A percentile compares a stretch with the other conserved stretches of the same genome.
phyloP scores from a whole-genome alignment of 768 basidiomycete genomes.

The Hericium rajendrae region DNA sequence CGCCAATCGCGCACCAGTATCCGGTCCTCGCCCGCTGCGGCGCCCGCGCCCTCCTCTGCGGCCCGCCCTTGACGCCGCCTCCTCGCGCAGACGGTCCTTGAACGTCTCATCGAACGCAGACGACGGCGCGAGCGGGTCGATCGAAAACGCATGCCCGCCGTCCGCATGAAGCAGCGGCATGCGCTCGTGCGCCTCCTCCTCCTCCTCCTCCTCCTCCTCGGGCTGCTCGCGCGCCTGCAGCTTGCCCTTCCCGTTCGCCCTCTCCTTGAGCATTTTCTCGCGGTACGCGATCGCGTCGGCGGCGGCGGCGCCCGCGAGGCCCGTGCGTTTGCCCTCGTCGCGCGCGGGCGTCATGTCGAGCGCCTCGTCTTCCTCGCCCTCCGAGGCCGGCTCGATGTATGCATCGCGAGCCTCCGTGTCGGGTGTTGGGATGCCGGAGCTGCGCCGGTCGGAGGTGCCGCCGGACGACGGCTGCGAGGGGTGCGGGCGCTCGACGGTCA shows the following conservation, averaged over 20 bases:
- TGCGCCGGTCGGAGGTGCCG: constrained; percentile 17
- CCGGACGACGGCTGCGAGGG: constrained; percentile 24
- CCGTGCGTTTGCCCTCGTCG: constrained; percentile 77
- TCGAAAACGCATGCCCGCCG: constrained; percentile 38
- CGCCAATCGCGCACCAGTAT: constrained; percentile 57
- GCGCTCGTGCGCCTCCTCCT: constrained; percentile 23
- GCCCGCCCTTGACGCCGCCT: constrained; percentile 33
- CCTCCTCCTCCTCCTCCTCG: neutral
- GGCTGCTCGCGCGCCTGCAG: constrained; percentile 19
- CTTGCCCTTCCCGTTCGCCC: constrained; percentile 11
- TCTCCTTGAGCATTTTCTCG: constrained; percentile 63
- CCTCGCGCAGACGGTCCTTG: constrained; percentile 47
- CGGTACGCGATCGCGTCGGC: constrained; percentile 82
- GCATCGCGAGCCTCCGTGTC: constrained; percentile 19
- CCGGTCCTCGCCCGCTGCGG: constrained; percentile 33
- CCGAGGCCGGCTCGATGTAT: constrained; percentile 88
- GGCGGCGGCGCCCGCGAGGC: constrained; percentile 63
- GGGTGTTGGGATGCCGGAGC: constrained; percentile 34
- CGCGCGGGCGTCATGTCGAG: constrained; percentile 55
- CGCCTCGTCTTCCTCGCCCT: constrained; percentile 88
- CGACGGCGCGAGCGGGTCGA: constrained; percentile 81
- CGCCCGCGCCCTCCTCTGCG: constrained; percentile 16
- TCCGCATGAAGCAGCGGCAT: constrained; percentile 27
- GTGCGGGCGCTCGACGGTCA: constrained; percentile 66
- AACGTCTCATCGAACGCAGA: constrained; percentile 78